These are phyloP conservation scores for Colletotrichum destructivum DNA, from an alignment of 2,329 filamentous ascomycete species.

Conservation along the genomic window DNA sequence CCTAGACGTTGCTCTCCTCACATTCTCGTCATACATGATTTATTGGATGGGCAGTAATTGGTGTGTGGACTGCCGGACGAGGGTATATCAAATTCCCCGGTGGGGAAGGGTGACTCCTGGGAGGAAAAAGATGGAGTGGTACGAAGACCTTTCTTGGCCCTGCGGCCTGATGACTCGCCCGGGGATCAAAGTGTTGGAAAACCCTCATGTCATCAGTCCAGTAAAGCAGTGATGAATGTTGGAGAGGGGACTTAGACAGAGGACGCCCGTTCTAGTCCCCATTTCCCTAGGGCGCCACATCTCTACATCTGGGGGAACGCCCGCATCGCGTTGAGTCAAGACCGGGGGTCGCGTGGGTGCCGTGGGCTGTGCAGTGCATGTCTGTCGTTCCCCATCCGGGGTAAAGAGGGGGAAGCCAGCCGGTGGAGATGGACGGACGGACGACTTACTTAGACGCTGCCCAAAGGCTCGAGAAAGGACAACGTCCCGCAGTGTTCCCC, in stretches of 20 bases:
- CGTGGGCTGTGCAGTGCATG: constrained; percentile 19
- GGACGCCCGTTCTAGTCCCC: background rate
- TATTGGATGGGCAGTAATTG: background rate
- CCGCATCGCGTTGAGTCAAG: constrained; percentile 15
- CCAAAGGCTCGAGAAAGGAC: background rate
- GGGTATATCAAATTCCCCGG: constrained; percentile 19
- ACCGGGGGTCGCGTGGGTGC: background rate
- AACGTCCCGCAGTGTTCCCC: constrained; percentile 15
- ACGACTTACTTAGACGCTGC: background rate
- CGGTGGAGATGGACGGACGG: constrained; percentile 1
- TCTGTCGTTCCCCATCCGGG: constrained; percentile 20
- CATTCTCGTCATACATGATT: background rate
- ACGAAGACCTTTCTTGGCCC: constrained; percentile 23
- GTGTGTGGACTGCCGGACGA: constrained; percentile 20
- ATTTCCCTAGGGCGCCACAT: constrained; percentile 2
- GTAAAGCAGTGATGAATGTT: background rate
- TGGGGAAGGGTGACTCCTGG: background rate
- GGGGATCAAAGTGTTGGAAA: background rate
- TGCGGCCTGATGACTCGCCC: constrained; percentile 37
- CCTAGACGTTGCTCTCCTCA: background rate
- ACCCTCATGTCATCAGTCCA: background rate
- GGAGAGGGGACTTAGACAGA: constrained; percentile 3
- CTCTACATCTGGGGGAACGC: background rate
- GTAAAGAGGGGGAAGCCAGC: background rate
- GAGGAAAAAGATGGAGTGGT: constrained; percentile 1